Evolutionary conservation across 768 basidiomycete species (phyloP), one percentile per base, ranked within the genome.

Genomic region (Pleurotus cornucopiae): DNA sequence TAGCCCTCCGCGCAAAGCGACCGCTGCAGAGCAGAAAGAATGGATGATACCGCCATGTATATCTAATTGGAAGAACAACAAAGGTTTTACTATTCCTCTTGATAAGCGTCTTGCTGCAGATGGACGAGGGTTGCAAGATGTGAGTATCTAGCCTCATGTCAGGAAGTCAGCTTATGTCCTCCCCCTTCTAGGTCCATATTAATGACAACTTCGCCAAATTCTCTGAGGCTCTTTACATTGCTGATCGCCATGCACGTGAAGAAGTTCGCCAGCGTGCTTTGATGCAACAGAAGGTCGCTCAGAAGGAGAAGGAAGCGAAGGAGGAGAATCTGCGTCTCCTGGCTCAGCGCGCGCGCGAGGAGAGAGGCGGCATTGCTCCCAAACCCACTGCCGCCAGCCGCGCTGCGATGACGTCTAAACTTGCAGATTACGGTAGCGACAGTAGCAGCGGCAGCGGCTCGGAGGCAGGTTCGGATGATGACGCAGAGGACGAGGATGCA

Each of bases 11-110:
- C 80, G 97, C 54, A 95, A 97, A 66, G 95, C 94, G 3, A 96
- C 96, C 0, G 90, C 91, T 6, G 91, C 93, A 55, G 97, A 99
- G 67, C 96, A 98, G 74, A 99, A 98, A 74, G 97, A 98, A 66
- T 98, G 97, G 97, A 97, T 98, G 94, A 98, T 99, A 56, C 97
- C 97, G 14, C 97, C 97, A 14, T 98, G 96, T 70, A 98, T 99
- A 58, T 96, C 93, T 23, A 99, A 99, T 73, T 99, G 97, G 97
- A 99, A 99, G 77, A 99, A 99, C 78, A 98, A 98, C 85, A 99
- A 98, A 74, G 97, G 97, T 81, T 99, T 95, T 70, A 98, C 97
- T 1, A 98, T 98, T 65, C 96, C 97, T 38, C 80, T 98, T 34
- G 97, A 98, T 68, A 98, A 99, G 75, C 91, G 96, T 60, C 76